Base-by-base conservation (phyloP, 2,329 filamentous ascomycete species). In the Grosmannia serpens region DNA sequence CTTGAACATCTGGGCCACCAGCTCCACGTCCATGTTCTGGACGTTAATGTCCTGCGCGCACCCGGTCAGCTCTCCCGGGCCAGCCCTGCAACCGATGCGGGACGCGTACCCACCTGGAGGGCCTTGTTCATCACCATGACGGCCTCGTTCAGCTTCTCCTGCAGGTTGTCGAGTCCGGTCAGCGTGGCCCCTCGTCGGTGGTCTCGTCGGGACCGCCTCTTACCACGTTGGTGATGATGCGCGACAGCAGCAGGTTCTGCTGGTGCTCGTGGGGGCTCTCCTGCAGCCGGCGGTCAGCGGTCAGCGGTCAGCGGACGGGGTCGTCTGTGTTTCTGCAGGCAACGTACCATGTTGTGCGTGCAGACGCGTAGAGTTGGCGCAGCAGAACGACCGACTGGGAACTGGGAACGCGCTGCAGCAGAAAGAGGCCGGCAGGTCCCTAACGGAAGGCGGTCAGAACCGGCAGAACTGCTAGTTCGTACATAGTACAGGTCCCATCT, bases 1-100 rank as follows among this genome's bases (percentile, higher is more conserved):
- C 77, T 97, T 96, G 79, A 97, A 99, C 94, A 99, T 99, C 70
- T 97, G 92, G 1, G 92, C 91, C 6, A 97, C 94, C 3, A 97
- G 81, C 74, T 97, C 94, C 41, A 96, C 90, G 69, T 99, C 95
- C 91, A 97, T 96, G 71, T 97, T 99, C 68, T 96, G 89, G 58
- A 96, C 86, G 69, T 97, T 97, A 79, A 97, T 96, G 65, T 97
- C 92, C 88, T 96, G 65, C 17, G 26, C 5, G 3, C 1, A 2
- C 22, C 50, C 13, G 22, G 31, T 20, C 22, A 17, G 15, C 22
- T 27, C 27, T 15, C 17, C 20, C 31, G 7, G 20, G 41, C 24
- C 10, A 10, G 41, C 41, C 6, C 5, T 44, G 17, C 8, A 17
- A 2, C 41, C 41, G 24, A 15, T 24, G 24, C 24, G 17, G 33